Base-by-base conservation (phyloP, 805 yeast species). In the Nakazawaea populi region DNA sequence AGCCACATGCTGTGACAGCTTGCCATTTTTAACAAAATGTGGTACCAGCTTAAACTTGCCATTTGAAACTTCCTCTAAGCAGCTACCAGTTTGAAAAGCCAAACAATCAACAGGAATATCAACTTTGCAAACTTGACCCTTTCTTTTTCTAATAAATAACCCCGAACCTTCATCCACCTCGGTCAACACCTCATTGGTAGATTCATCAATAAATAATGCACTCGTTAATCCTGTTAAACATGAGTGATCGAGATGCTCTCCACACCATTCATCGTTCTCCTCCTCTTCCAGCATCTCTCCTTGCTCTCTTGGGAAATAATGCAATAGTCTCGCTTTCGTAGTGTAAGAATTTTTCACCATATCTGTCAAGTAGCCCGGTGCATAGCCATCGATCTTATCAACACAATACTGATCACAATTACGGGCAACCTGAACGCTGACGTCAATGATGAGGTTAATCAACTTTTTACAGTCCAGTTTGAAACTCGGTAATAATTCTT, bases 1-100 rank as follows among this genome's bases (percentile, higher is more conserved):
- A 18, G 77, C 70, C 30, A 77, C 61, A 4, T 55, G 49, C 27
- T 51, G 47, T 4, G 44, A 29, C 32, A 30, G 24, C 8, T 30
- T 36, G 5, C 77, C 65, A 3, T 80, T 82, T 53, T 67, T 71
- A 14, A 80, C 85, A 49, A 69, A 74, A 58, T 81, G 85, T 3
- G 83, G 77, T 28, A 81, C 85, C 3, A 84, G 85, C 56, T 71
- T 76, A 61, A 81, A 79, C 31, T 63, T 62, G 18, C 72, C 71
- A n/a, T 62, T 54, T 1, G 82, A 74, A 14, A 80, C 72, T 46
- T 73, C 78, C 56, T 79, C 74, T 31, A 81, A 64, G 1, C 84
- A 78, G 6, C 78, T 68, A 1, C 87, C 87, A 1, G 83, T 78
- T 58, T 81, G 85, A 60, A 81, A 81, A 1, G 84, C 85, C 28